Percentiles rank a stretch among this genome's conserved stretches.
phyloP scores from a whole-genome alignment of 2,329 filamentous ascomycete species.

The Neofusicoccum sp. region DNA sequence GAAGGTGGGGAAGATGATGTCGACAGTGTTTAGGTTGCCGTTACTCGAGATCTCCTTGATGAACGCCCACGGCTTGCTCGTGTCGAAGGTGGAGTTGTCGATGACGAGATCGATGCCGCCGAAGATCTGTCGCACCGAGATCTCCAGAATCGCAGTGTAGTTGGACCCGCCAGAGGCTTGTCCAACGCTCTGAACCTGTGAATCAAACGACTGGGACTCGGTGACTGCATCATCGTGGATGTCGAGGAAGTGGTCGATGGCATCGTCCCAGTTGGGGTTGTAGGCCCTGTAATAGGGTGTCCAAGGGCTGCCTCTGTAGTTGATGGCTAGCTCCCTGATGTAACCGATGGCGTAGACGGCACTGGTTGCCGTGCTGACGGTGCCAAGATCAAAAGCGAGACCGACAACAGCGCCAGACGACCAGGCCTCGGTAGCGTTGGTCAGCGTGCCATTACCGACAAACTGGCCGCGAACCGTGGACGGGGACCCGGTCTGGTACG shows the following conservation, averaged over 20 bases:
- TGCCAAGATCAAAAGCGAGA: constrained; percentile 44
- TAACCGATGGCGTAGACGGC: constrained; percentile 48
- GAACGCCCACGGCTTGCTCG: constrained; percentile 38
- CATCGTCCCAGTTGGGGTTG: constrained; percentile 37
- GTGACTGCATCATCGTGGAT: constrained; percentile 42
- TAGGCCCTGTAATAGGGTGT: constrained; percentile 44
- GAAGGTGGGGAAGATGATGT: constrained; percentile 48
- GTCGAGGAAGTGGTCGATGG: constrained; percentile 43
- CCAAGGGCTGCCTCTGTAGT: constrained; percentile 44
- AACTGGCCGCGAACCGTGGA: constrained; percentile 37
- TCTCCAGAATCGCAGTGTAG: constrained; percentile 46
- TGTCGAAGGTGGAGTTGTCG: constrained; percentile 36
- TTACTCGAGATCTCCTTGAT: constrained; percentile 50
- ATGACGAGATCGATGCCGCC: constrained; percentile 46
- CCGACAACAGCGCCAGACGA: constrained; percentile 36
- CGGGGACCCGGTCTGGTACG: constrained; percentile 34
- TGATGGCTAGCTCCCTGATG: constrained; percentile 43
- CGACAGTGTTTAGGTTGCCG: constrained; percentile 48
- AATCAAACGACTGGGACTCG: constrained; percentile 40
- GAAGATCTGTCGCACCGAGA: constrained; percentile 47
- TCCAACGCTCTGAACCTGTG: constrained; percentile 11
- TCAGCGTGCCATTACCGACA: constrained; percentile 34
- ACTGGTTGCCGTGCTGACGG: constrained; percentile 30
- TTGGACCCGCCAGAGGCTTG: constrained; percentile 37
- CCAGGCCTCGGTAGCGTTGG: constrained; percentile 30